phyloP scores from a whole-genome alignment of 1,139 yeast species.

The Yamadazyma diddensiae region DNA sequence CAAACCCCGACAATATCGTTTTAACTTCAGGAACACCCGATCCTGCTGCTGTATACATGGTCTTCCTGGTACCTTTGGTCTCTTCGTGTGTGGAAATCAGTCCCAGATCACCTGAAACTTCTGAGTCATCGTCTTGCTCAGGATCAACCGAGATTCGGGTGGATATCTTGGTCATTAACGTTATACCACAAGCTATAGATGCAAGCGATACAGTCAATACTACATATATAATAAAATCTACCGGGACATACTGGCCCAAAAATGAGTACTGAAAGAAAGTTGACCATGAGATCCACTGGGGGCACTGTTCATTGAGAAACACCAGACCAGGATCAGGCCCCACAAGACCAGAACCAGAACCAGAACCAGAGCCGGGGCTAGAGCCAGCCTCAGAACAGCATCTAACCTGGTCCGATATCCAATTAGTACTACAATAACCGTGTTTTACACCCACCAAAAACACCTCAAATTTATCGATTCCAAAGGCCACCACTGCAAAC shows the following conservation, averaged over 20 bases:
- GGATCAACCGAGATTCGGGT: slow-evolving; percentile 14
- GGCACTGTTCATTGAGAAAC: slow-evolving; percentile 21
- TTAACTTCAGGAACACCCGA: slow-evolving; percentile 68
- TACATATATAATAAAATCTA: slow-evolving; percentile 41
- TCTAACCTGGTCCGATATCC: slow-evolving; percentile 44
- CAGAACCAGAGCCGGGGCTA: slow-evolving; percentile 6
- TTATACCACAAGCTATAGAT: slow-evolving; percentile 42
- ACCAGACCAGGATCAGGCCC: slow-evolving; percentile 23
- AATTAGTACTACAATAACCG: slow-evolving; percentile 51
- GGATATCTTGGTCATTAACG: slow-evolving; percentile 47
- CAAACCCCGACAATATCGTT: slow-evolving; percentile 55
- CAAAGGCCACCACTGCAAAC: slow-evolving; percentile 51
- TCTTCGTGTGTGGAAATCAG: background rate
- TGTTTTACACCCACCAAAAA: slow-evolving; percentile 51
- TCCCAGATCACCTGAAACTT: background rate
- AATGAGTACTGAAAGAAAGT: slow-evolving; percentile 22
- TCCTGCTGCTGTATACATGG: slow-evolving; percentile 56
- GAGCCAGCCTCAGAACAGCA: slow-evolving; percentile 32
- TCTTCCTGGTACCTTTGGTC: slow-evolving; percentile 21
- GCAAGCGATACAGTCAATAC: slow-evolving; percentile 43
- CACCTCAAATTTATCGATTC: slow-evolving; percentile 51
- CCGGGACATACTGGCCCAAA: slow-evolving; percentile 12
- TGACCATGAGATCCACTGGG: slow-evolving; percentile 51
- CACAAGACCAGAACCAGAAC: slow-evolving; percentile 20
- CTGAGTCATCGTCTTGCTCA: background rate